A percentile compares a stretch with the other conserved stretches of the same genome.
Evolutionary conservation across 257 asterid species (phyloP).

Genomic region (Pogostemon cablin): DNA sequence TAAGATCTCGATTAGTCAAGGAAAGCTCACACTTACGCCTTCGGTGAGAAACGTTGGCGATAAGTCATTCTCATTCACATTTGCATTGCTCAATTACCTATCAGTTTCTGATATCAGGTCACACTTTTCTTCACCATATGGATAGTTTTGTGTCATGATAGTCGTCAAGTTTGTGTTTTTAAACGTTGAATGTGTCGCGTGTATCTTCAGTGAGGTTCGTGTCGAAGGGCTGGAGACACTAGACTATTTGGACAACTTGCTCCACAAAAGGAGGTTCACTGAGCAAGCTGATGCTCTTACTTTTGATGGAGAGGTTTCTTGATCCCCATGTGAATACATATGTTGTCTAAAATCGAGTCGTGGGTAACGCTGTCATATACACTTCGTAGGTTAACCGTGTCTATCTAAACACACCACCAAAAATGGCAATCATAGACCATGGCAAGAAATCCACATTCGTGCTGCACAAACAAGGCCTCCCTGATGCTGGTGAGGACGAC

Average conservation of each 20-base stretch:
- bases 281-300: conserved; percentile 79
- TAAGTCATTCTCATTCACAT: conserved; percentile 52
- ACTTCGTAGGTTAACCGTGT: conserved; percentile 47
- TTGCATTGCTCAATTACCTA: conserved; percentile 47
- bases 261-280: conserved; percentile 52
- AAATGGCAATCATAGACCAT: conserved; percentile 64
- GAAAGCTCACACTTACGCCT: conserved; percentile 54
- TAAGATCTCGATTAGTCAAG: conserved; percentile 47
- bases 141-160: background rate
- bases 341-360: background rate
- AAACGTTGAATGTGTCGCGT: background rate
- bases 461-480: conserved; percentile 56
- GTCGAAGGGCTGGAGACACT: conserved; percentile 74
- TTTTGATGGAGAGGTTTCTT: conserved; percentile 58
- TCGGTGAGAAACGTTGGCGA: conserved; percentile 57
- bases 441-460: conserved; percentile 63
- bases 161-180: background rate
- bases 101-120: conserved; percentile 69
- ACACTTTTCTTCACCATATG: background rate
- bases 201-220: conserved; percentile 54
- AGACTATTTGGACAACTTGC: conserved; percentile 55
- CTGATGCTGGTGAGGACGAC: conserved; percentile 53
- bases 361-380: background rate
- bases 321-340: background rate
- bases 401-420: conserved; percentile 56